A percentile compares a stretch with the other conserved stretches of the same genome.
Evolutionary conservation across 345 rosid genomes (phyloP).

Genomic region (Ceriops zippeliana): DNA sequence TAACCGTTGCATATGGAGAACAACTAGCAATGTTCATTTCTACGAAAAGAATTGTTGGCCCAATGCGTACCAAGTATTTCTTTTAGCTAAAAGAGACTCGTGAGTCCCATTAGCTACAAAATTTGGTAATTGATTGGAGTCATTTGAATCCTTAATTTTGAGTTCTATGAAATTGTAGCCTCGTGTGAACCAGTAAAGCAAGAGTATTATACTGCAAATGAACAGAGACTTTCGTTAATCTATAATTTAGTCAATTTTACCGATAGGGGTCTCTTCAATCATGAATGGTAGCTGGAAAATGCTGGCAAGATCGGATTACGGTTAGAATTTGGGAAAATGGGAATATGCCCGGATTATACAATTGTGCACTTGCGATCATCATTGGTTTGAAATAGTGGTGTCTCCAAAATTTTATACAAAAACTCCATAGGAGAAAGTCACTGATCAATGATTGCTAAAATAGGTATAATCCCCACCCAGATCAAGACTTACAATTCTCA

Average conservation of each 20-base stretch:
- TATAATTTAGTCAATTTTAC: background rate
- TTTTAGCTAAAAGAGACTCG: background rate
- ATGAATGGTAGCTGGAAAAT: slow-evolving; percentile 13
- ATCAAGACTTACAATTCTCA: too few relatives aligned
- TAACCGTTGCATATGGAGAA: slow-evolving; percentile 22
- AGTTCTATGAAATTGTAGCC: background rate
- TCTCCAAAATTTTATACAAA: too few relatives aligned
- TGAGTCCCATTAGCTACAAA: too few relatives aligned
- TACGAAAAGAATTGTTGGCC: background rate
- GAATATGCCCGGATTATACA: background rate
- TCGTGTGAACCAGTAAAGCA: background rate
- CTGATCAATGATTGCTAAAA: too few relatives aligned
- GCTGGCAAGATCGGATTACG: background rate
- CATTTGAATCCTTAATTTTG: too few relatives aligned
- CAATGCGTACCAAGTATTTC: background rate
- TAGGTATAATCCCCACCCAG: too few relatives aligned
- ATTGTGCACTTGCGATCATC: background rate
- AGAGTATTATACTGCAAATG: too few relatives aligned
- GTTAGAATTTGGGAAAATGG: background rate
- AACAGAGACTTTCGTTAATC: background rate
- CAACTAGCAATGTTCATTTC: slow-evolving; percentile 28
- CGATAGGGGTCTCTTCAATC: background rate
- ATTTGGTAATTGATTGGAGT: too few relatives aligned
- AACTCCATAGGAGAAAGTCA: too few relatives aligned
- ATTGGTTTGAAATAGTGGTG: background rate